These are phyloP conservation scores for Syzygium aqueum DNA, from an alignment of 345 rosid species.

Conservation along the genomic window DNA sequence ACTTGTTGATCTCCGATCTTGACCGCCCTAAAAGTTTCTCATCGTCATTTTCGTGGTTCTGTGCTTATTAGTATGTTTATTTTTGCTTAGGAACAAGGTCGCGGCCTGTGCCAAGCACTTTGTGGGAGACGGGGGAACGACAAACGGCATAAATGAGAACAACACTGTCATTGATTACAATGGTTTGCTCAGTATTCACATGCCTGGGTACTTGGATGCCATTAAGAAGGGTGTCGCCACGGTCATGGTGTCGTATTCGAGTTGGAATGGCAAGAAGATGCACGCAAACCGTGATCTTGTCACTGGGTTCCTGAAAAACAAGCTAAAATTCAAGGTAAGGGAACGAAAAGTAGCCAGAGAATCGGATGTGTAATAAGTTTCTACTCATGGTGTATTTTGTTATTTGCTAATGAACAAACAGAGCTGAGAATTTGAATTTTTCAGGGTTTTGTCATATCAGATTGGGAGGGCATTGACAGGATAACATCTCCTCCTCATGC, in stretches of 20 bases:
- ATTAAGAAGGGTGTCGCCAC: slow-evolving; percentile 75
- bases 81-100: slow-evolving; percentile 43
- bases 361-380: neutral
- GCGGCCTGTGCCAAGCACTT: slow-evolving; percentile 94
- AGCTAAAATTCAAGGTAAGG: slow-evolving; percentile 54
- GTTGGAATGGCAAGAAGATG: slow-evolving; percentile 89
- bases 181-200: slow-evolving; percentile 49
- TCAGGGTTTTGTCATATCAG: slow-evolving; percentile 60
- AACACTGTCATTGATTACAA: slow-evolving; percentile 47
- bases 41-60: neutral
- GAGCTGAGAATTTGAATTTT: neutral
- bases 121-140: slow-evolving; percentile 94
- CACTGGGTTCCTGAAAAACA: slow-evolving; percentile 66
- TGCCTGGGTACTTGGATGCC: slow-evolving; percentile 61
- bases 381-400: neutral
- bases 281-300: slow-evolving; percentile 52
- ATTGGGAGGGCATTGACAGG: slow-evolving; percentile 61
- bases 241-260: slow-evolving; percentile 80
- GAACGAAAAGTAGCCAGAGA: no score
- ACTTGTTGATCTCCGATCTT: neutral
- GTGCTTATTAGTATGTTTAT: neutral
- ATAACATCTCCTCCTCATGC: slow-evolving; percentile 59
- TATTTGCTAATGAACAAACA: neutral
- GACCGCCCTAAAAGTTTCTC: neutral
- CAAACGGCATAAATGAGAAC: slow-evolving; percentile 58